Evolutionary conservation across 1,284 basidiomycete genomes (phyloP).

Genomic region (Inonotus hispidus): DNA sequence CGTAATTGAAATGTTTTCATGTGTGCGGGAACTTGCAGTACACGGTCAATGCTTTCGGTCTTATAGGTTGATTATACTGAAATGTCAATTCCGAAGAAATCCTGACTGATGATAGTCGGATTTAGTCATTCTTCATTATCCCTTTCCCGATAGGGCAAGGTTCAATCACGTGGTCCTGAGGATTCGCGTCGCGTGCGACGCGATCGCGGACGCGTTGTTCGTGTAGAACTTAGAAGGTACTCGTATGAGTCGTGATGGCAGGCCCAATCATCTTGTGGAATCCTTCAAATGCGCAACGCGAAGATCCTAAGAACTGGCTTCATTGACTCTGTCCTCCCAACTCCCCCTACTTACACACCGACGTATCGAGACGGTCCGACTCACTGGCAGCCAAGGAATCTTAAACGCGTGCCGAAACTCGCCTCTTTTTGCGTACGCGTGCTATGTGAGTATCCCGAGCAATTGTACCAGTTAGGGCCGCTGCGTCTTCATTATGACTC

Average conservation of each 20-base stretch:
- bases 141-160: too few relatives aligned
- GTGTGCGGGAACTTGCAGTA: too few relatives aligned
- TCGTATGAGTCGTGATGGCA: not conserved
- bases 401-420: constrained; percentile 34
- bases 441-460: constrained; percentile 34
- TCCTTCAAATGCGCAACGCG: constrained; percentile 20
- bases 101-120: too few relatives aligned
- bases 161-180: constrained; percentile 8
- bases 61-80: not conserved
- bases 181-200: constrained; percentile 16
- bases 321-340: constrained; percentile 28
- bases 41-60: too few relatives aligned
- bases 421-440: constrained; percentile 34
- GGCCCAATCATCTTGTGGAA: constrained; percentile 12
- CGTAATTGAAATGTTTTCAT: too few relatives aligned
- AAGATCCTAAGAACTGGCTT: constrained; percentile 37
- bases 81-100: too few relatives aligned
- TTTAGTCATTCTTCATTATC: too few relatives aligned
- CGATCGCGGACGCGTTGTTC: not conserved
- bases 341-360: constrained; percentile 19
- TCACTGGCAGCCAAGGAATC: not conserved
- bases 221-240: too few relatives aligned
- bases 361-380: constrained; percentile 24
- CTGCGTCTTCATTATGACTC: constrained; percentile 28
- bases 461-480: constrained; percentile 30